Percentiles rank a stretch among this genome's conserved stretches.
Conservation (phyloP, 441 rosid genomes). For the Dalechampia spathulata region DNA sequence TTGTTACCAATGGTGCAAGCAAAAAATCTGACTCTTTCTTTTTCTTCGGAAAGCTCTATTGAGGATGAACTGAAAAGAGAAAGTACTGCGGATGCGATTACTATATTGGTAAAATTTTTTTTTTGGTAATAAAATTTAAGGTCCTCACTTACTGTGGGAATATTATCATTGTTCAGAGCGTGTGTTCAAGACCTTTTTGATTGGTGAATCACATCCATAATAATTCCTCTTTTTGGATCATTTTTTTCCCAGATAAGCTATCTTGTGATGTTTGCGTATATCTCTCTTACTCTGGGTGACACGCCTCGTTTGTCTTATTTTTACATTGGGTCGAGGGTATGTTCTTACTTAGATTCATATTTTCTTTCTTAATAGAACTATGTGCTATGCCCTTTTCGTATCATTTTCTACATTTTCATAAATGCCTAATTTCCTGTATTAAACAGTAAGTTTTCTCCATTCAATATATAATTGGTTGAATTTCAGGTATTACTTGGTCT, state of each 20-base stretch:
- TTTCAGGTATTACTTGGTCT: constrained; percentile 90
- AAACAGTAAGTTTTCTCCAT: constrained; percentile 2
- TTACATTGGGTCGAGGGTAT: constrained; percentile 86
- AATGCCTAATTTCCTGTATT: neutral
- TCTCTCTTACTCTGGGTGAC: constrained; percentile 86
- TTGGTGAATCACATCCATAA: neutral
- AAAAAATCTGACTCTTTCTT: constrained; percentile 68
- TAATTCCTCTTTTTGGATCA: neutral
- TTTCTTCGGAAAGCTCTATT: constrained; percentile 94
- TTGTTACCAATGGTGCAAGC: constrained; percentile 71
- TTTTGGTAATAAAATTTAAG: neutral
- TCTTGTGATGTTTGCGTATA: constrained; percentile 97
- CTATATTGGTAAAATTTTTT: constrained; percentile 56
- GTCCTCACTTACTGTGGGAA: neutral
- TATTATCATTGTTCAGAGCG: neutral
- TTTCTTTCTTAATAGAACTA: constrained; percentile 1
- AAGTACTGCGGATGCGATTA: constrained; percentile 92
- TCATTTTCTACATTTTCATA: neutral
- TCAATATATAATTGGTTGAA: constrained; percentile 18
- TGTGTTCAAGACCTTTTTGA: constrained; percentile 2
- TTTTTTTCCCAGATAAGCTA: constrained; percentile 81
- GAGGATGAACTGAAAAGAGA: constrained; percentile 98
- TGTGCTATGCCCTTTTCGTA: neutral
- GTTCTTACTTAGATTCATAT: constrained; percentile 3
- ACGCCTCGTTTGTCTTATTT: constrained; percentile 64